A percentile compares a stretch with the other conserved stretches of the same genome.
Conservation (phyloP, 305 asterid species). For the Solanum chacoense region DNA sequence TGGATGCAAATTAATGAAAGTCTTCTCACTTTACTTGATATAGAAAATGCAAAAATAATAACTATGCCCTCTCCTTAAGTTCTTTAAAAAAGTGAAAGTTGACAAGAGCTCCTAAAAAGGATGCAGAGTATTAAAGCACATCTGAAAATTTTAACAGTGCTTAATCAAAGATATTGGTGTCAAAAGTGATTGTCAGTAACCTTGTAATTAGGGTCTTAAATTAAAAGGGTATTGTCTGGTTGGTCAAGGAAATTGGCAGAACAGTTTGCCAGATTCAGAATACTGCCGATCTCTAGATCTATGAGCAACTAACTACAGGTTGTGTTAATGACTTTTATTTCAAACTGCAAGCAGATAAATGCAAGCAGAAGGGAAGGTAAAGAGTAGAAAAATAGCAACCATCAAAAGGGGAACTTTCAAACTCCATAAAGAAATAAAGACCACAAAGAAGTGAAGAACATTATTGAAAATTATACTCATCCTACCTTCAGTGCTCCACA, state of each 20-base stretch:
- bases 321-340: not conserved
- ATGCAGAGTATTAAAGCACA: not conserved
- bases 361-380: not conserved
- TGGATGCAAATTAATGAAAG: not conserved
- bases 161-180: not conserved
- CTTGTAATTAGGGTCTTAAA: not conserved
- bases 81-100: not conserved
- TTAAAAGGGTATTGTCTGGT: not conserved
- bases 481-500: not conserved
- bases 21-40: not conserved
- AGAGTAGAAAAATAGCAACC: not conserved
- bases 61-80: not conserved
- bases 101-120: not conserved
- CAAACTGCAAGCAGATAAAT: not conserved
- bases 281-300: not conserved
- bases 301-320: not conserved
- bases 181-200: not conserved
- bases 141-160: not conserved
- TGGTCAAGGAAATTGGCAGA: not conserved
- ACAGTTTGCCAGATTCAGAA: not conserved
- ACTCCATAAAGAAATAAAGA: not conserved
- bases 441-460: not conserved
- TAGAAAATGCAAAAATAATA: not conserved
- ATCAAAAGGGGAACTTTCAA: not conserved
- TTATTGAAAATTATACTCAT: not conserved